Evolutionary conservation across 192 early-diverging fungal species (phyloP).

Genomic region (Chytriomyces sp.): DNA sequence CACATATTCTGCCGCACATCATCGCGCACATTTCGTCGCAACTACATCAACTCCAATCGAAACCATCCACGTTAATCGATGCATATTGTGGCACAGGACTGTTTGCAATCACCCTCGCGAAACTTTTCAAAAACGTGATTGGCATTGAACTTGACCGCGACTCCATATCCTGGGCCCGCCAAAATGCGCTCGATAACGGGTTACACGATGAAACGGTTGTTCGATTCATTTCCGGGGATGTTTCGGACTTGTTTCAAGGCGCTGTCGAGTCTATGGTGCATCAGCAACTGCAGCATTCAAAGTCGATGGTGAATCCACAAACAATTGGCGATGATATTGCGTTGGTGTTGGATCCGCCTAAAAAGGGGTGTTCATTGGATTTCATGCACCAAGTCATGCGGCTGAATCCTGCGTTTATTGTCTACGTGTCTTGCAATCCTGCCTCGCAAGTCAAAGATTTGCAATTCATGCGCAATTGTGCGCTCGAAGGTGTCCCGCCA

Average conservation of each 20-base stretch:
- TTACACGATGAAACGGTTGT: constrained; percentile 60
- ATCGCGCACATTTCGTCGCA: constrained; percentile 67
- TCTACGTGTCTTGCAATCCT: constrained; percentile 75
- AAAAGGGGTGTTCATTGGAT: constrained; percentile 68
- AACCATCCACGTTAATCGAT: constrained; percentile 59
- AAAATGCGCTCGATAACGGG: constrained; percentile 59
- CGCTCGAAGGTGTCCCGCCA: constrained; percentile 26
- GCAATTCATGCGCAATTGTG: constrained; percentile 42
- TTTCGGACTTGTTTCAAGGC: constrained; percentile 62
- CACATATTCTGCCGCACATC: constrained; percentile 66
- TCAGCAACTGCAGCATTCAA: background rate
- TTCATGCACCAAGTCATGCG: constrained; percentile 71
- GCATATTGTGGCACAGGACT: constrained; percentile 77
- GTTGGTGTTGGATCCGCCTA: constrained; percentile 76
- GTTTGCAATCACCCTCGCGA: constrained; percentile 68
- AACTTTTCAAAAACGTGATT: constrained; percentile 64
- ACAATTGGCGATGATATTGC: constrained; percentile 51
- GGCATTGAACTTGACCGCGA: constrained; percentile 71
- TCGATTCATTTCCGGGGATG: constrained; percentile 66
- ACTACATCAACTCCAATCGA: constrained; percentile 53
- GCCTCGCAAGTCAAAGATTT: constrained; percentile 67
- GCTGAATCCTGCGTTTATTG: constrained; percentile 69
- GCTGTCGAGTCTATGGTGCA: constrained; percentile 9
- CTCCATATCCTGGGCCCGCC: constrained; percentile 66
- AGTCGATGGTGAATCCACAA: background rate